phyloP scores from a whole-genome alignment of 371 early-diverging fungal genomes.

The Mortierella sp. region DNA sequence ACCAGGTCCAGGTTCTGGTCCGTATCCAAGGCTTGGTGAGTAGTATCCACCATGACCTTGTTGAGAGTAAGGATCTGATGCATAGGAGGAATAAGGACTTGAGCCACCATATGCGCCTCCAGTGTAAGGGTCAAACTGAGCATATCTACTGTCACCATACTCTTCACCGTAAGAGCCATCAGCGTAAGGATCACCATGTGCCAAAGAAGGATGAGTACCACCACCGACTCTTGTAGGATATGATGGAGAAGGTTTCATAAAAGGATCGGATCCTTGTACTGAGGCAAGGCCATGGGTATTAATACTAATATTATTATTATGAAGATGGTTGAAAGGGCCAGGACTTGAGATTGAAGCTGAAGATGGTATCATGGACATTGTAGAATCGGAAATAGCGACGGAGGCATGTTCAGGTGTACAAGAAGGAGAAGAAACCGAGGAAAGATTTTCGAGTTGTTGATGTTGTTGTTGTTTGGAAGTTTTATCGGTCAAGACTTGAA shows the following conservation, averaged over 20 bases:
- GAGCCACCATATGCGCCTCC: background rate
- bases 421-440: slow-evolving; percentile 16
- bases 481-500: slow-evolving; percentile 6
- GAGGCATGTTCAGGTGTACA: slow-evolving; percentile 37
- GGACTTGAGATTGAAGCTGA: slow-evolving; percentile 30
- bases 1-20: background rate
- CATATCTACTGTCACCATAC: slow-evolving; percentile 3
- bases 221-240: background rate
- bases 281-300: background rate
- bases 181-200: slow-evolving; percentile 39
- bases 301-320: background rate
- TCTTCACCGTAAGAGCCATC: slow-evolving; percentile 42
- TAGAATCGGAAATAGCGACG: slow-evolving; percentile 46
- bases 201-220: slow-evolving; percentile 11
- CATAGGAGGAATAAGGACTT: slow-evolving; percentile 3
- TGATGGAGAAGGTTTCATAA: background rate
- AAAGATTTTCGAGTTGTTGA: background rate
- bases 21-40: slow-evolving; percentile 21
- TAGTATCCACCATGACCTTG: slow-evolving; percentile 14
- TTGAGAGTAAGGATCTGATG: slow-evolving; percentile 12
- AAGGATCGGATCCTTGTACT: slow-evolving; percentile 13
- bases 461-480: slow-evolving; percentile 5
- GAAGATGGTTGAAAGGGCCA: slow-evolving; percentile 16
- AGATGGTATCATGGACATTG: slow-evolving; percentile 51
- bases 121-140: slow-evolving; percentile 7